Conservation (phyloP, 768 basidiomycete genomes). For the Postia placenta region DNA sequence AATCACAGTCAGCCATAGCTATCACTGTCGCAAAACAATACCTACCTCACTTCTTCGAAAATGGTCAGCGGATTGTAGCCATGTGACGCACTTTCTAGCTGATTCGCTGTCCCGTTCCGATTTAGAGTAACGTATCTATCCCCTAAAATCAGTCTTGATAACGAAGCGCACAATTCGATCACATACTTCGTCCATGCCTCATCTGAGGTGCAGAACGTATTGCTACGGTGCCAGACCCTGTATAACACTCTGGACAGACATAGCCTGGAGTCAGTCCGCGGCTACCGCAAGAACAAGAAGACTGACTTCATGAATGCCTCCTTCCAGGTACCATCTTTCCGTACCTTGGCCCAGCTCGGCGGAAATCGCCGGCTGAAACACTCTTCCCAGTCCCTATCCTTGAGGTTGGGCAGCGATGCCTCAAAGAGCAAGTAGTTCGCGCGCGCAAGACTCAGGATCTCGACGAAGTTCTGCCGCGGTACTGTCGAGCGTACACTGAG, state of each 20-base stretch:
- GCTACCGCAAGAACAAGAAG: not conserved
- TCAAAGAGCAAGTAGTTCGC: conserved; percentile 63
- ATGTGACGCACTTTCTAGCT: conserved; percentile 61
- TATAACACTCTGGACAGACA: conserved; percentile 43
- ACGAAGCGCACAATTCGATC: not conserved
- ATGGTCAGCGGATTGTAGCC: conserved; percentile 58
- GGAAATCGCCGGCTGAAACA: conserved; percentile 66
- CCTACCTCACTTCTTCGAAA: conserved; percentile 76
- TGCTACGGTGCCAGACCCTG: conserved; percentile 64
- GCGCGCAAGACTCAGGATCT: conserved; percentile 58
- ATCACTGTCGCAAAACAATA: conserved; percentile 1
- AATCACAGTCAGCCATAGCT: not conserved
- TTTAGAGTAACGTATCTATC: conserved; percentile 68
- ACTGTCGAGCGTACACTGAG: conserved; percentile 59
- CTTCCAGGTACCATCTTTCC: conserved; percentile 58
- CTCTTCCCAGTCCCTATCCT: conserved; percentile 66
- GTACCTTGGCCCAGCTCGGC: conserved; percentile 72
- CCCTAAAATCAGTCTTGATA: not conserved
- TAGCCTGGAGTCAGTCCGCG: not conserved
- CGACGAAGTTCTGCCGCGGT: conserved; percentile 76
- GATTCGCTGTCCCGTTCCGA: conserved; percentile 70
- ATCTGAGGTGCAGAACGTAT: conserved; percentile 65
- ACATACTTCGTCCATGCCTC: conserved; percentile 78
- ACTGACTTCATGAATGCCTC: conserved; percentile 61
- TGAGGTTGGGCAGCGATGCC: conserved; percentile 63